Percentiles rank a stretch among this genome's conserved stretches.
Evolutionary conservation across 257 asterid species (phyloP).

Genomic region (Primulina tabacum): DNA sequence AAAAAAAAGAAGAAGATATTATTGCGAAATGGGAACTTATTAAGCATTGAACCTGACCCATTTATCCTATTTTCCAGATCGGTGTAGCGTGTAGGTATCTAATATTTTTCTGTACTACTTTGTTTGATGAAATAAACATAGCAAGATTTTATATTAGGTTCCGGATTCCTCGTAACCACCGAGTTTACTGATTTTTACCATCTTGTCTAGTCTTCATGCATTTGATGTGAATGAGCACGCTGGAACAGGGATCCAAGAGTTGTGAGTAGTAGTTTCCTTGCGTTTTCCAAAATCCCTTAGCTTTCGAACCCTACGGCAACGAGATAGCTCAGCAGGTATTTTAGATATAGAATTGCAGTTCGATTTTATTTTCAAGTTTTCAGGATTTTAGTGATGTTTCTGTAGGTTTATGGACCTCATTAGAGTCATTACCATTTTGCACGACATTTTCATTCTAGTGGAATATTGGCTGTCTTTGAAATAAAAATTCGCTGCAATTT

Average conservation of each 20-base stretch:
- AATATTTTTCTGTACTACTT: neutral
- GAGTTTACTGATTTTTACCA: constrained; percentile 1
- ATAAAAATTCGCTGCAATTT: neutral
- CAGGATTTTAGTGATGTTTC: neutral
- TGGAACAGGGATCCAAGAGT: constrained; percentile 25
- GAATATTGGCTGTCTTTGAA: constrained; percentile 12
- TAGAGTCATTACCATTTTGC: neutral
- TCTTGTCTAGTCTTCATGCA: constrained; percentile 20
- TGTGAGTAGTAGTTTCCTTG: constrained; percentile 3
- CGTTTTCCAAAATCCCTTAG: constrained; percentile 17
- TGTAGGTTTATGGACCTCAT: neutral
- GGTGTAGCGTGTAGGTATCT: neutral
- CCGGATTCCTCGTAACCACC: neutral
- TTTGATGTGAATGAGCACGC: constrained; percentile 12
- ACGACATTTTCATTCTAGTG: neutral
- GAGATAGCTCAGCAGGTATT: constrained; percentile 12
- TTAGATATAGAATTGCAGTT: neutral
- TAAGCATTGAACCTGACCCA: neutral
- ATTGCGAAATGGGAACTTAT: neutral
- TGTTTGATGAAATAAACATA: neutral
- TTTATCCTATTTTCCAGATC: neutral
- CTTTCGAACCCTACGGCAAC: neutral
- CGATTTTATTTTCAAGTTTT: neutral
- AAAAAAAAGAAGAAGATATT: too few relatives aligned
- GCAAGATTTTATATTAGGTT: neutral